Evolutionary conservation across 805 yeast species (phyloP).

Genomic region (Grigorovia jiainica): DNA sequence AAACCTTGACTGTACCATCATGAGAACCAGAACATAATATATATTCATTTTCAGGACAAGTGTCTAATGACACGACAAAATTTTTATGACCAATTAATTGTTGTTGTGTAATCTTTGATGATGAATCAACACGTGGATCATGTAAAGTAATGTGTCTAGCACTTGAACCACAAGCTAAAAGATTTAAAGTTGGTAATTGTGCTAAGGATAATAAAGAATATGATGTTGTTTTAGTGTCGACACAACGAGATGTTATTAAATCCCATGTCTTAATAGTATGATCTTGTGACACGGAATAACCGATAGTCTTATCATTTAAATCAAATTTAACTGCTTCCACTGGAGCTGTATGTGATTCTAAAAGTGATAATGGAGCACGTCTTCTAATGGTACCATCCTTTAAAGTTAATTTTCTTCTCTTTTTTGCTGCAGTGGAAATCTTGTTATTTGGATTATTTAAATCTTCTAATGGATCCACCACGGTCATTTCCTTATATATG

Average conservation of each 20-base stretch:
- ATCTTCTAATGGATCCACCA: conserved; percentile 40
- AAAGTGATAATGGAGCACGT: conserved; percentile 68
- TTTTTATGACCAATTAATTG: conserved; percentile 86
- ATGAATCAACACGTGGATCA: conserved; percentile 68
- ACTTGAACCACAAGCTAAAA: conserved; percentile 88
- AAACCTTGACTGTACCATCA: conserved; percentile 88
- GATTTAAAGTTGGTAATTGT: conserved; percentile 54
- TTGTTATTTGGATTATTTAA: conserved; percentile 34
- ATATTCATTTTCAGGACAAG: conserved; percentile 68
- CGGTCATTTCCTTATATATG: conserved; percentile 70
- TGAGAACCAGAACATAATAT: conserved; percentile 89
- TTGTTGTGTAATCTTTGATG: conserved; percentile 51
- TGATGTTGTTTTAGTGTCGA: conserved; percentile 82
- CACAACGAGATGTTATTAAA: conserved; percentile 71
- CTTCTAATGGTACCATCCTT: conserved; percentile 68
- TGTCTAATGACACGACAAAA: conserved; percentile 72
- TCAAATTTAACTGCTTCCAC: conserved; percentile 81
- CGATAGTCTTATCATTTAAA: conserved; percentile 63
- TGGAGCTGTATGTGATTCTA: conserved; percentile 78
- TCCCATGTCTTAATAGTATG: conserved; percentile 97
- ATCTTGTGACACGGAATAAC: conserved; percentile 91
- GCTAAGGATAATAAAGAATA: conserved; percentile 72
- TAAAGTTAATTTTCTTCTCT: conserved; percentile 75
- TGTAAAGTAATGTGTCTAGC: conserved; percentile 94
- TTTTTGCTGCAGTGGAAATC: conserved; percentile 71